Conservation (phyloP, 306 rosid species). For the Medicago arabica region DNA sequence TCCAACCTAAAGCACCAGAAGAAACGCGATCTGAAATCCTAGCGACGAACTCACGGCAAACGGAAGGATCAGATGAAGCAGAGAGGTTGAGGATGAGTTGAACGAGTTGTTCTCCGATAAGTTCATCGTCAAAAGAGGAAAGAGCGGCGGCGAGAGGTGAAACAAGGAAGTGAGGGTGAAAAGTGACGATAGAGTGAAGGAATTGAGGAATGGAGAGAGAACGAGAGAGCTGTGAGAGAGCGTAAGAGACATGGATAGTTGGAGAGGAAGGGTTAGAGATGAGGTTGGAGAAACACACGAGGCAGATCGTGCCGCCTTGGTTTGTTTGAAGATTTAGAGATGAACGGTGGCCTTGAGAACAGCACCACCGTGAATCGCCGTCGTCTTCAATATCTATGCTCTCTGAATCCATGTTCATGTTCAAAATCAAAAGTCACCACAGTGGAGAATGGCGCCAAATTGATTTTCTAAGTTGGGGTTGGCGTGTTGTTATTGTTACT, state of each 20-base stretch:
- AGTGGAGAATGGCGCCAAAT: constrained; percentile 45
- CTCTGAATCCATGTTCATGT: constrained; percentile 43
- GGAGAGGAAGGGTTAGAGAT: constrained; percentile 77
- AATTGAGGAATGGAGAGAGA: constrained; percentile 72
- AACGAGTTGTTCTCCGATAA: constrained; percentile 63
- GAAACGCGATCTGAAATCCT: constrained; percentile 65
- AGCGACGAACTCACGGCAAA: constrained; percentile 55
- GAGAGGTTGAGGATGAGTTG: constrained; percentile 61
- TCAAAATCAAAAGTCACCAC: not conserved
- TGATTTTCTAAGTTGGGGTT: not conserved
- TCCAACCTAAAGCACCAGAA: constrained; percentile 72
- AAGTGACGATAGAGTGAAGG: constrained; percentile 65
- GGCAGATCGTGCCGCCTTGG: constrained; percentile 81
- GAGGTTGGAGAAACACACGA: constrained; percentile 88
- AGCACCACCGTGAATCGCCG: constrained; percentile 38
- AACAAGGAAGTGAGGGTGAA: constrained; percentile 76
- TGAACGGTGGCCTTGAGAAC: constrained; percentile 86
- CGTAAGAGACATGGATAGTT: constrained; percentile 84
- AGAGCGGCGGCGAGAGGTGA: constrained; percentile 75
- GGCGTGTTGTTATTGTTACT: not conserved
- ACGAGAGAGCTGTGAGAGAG: constrained; percentile 81
- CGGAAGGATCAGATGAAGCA: constrained; percentile 42
- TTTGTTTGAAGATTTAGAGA: constrained; percentile 64
- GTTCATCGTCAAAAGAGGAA: constrained; percentile 68
- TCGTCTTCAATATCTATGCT: constrained; percentile 41